Evolutionary conservation across 2,329 filamentous ascomycete species (phyloP), one percentile per base, ranked within the genome.

Genomic region (Penicillium sp.): DNA sequence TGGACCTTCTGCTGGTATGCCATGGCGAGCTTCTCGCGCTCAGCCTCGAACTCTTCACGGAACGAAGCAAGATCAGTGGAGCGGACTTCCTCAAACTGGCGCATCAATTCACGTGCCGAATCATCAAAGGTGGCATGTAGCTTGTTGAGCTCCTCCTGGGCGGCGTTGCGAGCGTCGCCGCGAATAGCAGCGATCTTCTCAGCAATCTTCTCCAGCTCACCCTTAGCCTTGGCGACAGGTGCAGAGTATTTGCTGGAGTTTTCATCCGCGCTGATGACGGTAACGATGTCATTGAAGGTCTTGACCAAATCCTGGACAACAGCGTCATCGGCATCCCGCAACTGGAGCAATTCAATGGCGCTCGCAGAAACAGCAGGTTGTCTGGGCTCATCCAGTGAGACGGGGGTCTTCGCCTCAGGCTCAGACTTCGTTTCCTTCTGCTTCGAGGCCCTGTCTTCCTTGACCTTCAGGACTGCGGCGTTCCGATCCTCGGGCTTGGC

Each of bases 221-320:
- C 80, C 82, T 97, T 97, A 60, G 93, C 92, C 79, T 94, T 92
- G 64, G 83, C 79, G 56, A 99, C 86, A 1, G 91, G 88, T 3
- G 84, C 82, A 50, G 85, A 86, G 76, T 94, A 96, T 73, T 88
- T 91, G 64, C 82, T 82, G 60, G 88, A 84, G 55, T 90, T 85
- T 58, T 88, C 85, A 72, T 96, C 93, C 55, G 89, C 89, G 73
- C 97, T 96, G 72, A 97, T 87, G 44, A 95, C 90, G 9, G 90
- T 87, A 70, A 99, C 96, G 67, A 99, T 88, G 74, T 96, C 91
- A 77, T 99, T 99, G 66, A 99, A 83, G 77, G 96, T 93, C 78
- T 90, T 93, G 57, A 96, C 91, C 6, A 99, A 81, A 68, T 97
- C 91, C 75, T 97, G 91, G 22, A 97, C 89, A 35, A 96, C 83